A percentile compares a stretch with the other conserved stretches of the same genome.
These are phyloP conservation scores for Bryoglossum gracile DNA, from an alignment of 495 filamentous ascomycete species.

Conservation along the genomic window DNA sequence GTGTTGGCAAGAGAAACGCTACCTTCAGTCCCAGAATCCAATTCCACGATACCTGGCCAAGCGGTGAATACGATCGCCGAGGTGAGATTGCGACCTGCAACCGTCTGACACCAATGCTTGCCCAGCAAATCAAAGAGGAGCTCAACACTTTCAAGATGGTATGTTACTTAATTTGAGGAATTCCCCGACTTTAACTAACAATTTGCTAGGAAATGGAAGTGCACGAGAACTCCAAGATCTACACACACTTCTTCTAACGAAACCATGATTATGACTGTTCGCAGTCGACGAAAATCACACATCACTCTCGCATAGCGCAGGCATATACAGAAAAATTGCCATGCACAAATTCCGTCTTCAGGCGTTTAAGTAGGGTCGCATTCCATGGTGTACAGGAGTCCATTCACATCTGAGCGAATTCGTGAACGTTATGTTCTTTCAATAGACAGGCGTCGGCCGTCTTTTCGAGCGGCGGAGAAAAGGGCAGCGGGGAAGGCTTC, in stretches of 20 bases:
- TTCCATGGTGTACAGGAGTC: constrained; percentile 26
- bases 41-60: constrained; percentile 94
- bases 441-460: constrained; percentile 22
- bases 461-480: constrained; percentile 14
- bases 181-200: constrained; percentile 21
- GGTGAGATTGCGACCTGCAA: constrained; percentile 98
- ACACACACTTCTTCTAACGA: constrained; percentile 95
- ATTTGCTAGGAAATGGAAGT: constrained; percentile 94
- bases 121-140: constrained; percentile 99
- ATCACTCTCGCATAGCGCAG: constrained; percentile 16
- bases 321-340: constrained; percentile 19
- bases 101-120: constrained; percentile 89
- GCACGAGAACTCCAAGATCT: constrained; percentile 95
- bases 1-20: constrained; percentile 57
- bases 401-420: constrained; percentile 26
- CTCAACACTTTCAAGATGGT: constrained; percentile 99
- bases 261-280: constrained; percentile 20
- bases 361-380: constrained; percentile 29
- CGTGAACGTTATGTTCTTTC: constrained; percentile 24
- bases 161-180: constrained; percentile 30
- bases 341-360: constrained; percentile 30
- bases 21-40: constrained; percentile 89
- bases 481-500: constrained; percentile 2
- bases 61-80: constrained; percentile 89
- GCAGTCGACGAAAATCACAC: constrained; percentile 17